These are phyloP conservation scores for Penicillium frequentans DNA, from an alignment of 2,329 filamentous ascomycete genomes.

Conservation along the genomic window DNA sequence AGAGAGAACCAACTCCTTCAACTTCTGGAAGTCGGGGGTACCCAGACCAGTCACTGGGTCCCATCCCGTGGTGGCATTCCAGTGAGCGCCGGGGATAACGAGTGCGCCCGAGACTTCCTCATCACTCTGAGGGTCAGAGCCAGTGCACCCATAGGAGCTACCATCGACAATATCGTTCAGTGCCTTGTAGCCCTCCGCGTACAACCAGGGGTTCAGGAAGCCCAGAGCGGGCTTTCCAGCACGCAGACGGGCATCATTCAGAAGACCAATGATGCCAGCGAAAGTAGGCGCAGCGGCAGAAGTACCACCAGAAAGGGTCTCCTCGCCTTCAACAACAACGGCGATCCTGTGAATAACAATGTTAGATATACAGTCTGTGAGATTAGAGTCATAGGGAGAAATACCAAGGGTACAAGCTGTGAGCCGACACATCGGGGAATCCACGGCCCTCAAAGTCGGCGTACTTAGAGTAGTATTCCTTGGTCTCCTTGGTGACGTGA, in stretches of 20 bases:
- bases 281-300: slow-evolving; percentile 55
- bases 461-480: slow-evolving; percentile 45
- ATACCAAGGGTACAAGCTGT: slow-evolving; percentile 51
- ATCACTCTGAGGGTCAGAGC: slow-evolving; percentile 30
- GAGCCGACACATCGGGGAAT: slow-evolving; percentile 61
- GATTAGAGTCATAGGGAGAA: slow-evolving; percentile 3
- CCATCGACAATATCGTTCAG: slow-evolving; percentile 50
- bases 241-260: slow-evolving; percentile 59
- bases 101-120: slow-evolving; percentile 18
- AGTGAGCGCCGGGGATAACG: slow-evolving; percentile 26
- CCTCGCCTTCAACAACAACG: slow-evolving; percentile 14
- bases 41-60: slow-evolving; percentile 44
- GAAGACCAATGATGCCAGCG: slow-evolving; percentile 56
- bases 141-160: slow-evolving; percentile 34
- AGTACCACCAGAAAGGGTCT: slow-evolving; percentile 20
- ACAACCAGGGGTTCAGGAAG: slow-evolving; percentile 60
- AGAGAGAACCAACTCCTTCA: slow-evolving; percentile 21
- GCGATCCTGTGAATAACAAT: slow-evolving; percentile 9
- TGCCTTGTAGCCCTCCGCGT: slow-evolving; percentile 47
- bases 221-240: slow-evolving; percentile 53
- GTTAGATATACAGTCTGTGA: background rate
- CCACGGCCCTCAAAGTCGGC: slow-evolving; percentile 51
- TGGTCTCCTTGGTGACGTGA: slow-evolving; percentile 38
- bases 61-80: slow-evolving; percentile 39
- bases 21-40: slow-evolving; percentile 27